A percentile compares a stretch with the other conserved stretches of the same genome.
These are phyloP conservation scores for Lactarius sanguifluus DNA, from an alignment of 768 basidiomycete genomes.

Conservation along the genomic window DNA sequence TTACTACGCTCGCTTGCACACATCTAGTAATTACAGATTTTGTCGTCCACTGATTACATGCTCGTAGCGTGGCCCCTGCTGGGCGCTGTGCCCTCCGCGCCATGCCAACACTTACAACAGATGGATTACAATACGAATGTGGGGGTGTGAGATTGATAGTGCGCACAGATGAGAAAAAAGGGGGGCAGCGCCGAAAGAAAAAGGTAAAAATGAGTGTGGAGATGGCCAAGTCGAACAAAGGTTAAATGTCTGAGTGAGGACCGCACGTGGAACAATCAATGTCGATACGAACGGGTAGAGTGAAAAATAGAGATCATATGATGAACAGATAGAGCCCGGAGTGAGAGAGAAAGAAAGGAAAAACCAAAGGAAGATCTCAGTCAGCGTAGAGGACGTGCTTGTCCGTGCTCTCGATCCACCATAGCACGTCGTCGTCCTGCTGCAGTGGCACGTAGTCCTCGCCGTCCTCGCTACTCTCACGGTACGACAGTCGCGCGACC, in stretches of 20 bases:
- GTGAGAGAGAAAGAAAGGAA: background rate
- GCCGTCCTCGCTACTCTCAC: conserved; percentile 65
- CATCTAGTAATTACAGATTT: conserved; percentile 21
- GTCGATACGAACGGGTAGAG: conserved; percentile 5
- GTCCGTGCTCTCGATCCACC: conserved; percentile 77
- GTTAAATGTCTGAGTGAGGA: background rate
- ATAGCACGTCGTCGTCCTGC: conserved; percentile 59
- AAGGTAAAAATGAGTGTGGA: background rate
- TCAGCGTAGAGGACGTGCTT: conserved; percentile 84
- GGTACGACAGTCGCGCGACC: conserved; percentile 67
- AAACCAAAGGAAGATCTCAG: conserved; percentile 35
- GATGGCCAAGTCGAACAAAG: background rate
- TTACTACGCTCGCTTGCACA: conserved; percentile 16
- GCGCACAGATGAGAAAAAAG: conserved; percentile 3
- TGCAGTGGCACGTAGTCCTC: conserved; percentile 64
- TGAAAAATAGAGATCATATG: conserved; percentile 12
- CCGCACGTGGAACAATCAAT: conserved; percentile 10
- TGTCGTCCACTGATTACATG: conserved; percentile 24
- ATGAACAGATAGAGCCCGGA: conserved; percentile 15
- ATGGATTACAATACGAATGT: conserved; percentile 28
- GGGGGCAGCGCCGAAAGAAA: conserved; percentile 9
- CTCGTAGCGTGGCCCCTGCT: conserved; percentile 17
- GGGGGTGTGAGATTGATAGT: conserved; percentile 21
- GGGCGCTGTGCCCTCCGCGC: conserved; percentile 10
- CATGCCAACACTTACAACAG: conserved; percentile 25